phyloP scores from a whole-genome alignment of 345 rosid genomes.

The Citrus australasica region DNA sequence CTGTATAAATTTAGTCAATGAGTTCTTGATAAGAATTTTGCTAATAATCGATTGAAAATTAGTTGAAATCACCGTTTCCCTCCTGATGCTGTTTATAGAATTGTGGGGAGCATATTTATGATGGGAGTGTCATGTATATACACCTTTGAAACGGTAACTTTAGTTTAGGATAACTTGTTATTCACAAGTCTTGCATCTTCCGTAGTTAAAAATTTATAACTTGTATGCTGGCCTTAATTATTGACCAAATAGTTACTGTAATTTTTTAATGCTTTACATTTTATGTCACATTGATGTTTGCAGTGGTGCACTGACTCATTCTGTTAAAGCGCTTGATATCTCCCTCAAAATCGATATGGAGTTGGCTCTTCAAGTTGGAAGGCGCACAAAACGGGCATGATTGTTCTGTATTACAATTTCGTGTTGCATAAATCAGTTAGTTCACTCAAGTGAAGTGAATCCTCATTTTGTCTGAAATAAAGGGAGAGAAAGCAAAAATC shows the following conservation, averaged over 20 bases:
- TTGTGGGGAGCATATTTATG: not conserved
- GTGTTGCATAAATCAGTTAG: not conserved
- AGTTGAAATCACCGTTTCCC: not conserved
- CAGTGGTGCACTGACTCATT: slow-evolving; percentile 94
- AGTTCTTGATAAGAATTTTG: not conserved
- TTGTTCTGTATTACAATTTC: not conserved
- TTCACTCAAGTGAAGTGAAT: not conserved
- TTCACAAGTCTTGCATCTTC: not conserved
- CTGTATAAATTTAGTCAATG: not conserved
- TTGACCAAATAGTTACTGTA: not conserved
- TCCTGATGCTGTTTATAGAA: not conserved
- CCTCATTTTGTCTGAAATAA: not conserved
- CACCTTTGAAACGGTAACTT: not conserved
- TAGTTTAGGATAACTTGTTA: not conserved
- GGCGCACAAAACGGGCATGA: slow-evolving; percentile 86
- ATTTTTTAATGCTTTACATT: not conserved
- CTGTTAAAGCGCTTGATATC: slow-evolving; percentile 87
- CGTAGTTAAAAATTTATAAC: not conserved
- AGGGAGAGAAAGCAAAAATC: not conserved
- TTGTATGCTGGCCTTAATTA: not conserved
- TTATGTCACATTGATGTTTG: slow-evolving; percentile 15
- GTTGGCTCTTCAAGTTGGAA: slow-evolving; percentile 85
- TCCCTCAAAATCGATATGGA: slow-evolving; percentile 92
- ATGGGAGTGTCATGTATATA: not conserved
- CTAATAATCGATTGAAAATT: not conserved